Percentiles rank a stretch among this genome's conserved stretches.
phyloP scores from a whole-genome alignment of 208 protist genomes.

The Leishmania turanica region DNA sequence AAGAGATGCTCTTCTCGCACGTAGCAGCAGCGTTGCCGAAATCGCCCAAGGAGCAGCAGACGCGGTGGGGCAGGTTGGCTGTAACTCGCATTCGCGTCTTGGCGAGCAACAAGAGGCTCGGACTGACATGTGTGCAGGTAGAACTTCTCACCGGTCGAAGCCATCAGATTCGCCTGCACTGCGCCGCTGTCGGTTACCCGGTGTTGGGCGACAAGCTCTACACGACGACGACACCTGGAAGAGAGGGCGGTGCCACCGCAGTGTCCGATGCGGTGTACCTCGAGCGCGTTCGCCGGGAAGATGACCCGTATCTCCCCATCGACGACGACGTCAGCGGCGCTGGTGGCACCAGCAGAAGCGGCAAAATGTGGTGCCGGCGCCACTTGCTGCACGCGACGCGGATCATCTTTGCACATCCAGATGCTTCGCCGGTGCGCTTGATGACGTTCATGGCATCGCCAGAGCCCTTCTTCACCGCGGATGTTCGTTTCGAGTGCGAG shows the following conservation, averaged over 20 bases:
- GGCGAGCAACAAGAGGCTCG: conserved; percentile 24
- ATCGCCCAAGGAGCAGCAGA: background rate
- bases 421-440: background rate
- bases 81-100: conserved; percentile 57
- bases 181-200: conserved; percentile 67
- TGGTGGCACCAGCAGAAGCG: background rate
- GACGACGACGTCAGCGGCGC: background rate
- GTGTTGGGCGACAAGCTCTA: conserved; percentile 90
- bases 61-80: conserved; percentile 46
- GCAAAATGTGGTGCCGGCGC: conserved; percentile 33
- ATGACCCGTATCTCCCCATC: conserved; percentile 11
- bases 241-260: conserved; percentile 30
- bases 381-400: conserved; percentile 71
- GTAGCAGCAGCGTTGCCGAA: too few species aligned
- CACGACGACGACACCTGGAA: conserved; percentile 40
- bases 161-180: conserved; percentile 91
- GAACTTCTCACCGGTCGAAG: conserved; percentile 83
- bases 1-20: too few species aligned
- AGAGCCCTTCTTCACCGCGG: conserved; percentile 46
- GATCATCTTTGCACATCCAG: conserved; percentile 58
- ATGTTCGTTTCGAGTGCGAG: conserved; percentile 25
- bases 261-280: conserved; percentile 77
- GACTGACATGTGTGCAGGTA: conserved; percentile 59
- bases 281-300: conserved; percentile 36
- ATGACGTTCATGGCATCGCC: conserved; percentile 37